Evolutionary conservation across 2,329 filamentous ascomycete species (phyloP), one percentile per base, ranked within the genome.

Genomic region (Eutypa lata): DNA sequence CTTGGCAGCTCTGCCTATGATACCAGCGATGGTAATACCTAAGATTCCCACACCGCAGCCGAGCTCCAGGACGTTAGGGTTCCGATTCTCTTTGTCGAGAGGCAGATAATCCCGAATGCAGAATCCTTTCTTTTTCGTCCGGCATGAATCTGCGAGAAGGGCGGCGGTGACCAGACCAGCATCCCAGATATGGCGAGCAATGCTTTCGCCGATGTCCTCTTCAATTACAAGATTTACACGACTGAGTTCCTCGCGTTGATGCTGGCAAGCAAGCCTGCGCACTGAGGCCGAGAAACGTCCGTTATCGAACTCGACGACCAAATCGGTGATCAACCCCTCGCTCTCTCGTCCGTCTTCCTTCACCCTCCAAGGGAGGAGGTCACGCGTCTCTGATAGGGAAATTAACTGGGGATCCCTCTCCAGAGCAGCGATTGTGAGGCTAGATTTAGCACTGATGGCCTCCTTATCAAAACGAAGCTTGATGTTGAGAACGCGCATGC

Each of bases 101-200:
- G 58, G 57, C 1, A 65, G 37, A 2, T 61, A 11, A 1, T 55
- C 45, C 13, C 53, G 44, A 19, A 60, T 59, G 19, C 5, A 49
- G 11, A 6, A 7, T 5, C n/a, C 28, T 16, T 28, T 26, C 8
- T 56, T 50, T 7, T 37, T 22, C 8, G 45, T 54, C 3, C 52
- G 53, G 22, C 60, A 62, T 0, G 55, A 52, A 21, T 66, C 63
- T 1, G 66, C 67, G 11, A 78, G 47, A 11, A 72, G 60, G 1
- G 70, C 71, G 1, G 74, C 67, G 1, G 76, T 74, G 6, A 79
- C 69, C 10, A 83, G 68, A 1, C 81, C 81, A 1, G 75, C 80
- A 49, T 84, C 81, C 81, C 81, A 84, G 6, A 84, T 71, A 54
- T 84, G 81, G 2, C 81, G 75, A 0, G 81, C 80, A 51, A 84